A percentile compares a stretch with the other conserved stretches of the same genome.
These are phyloP conservation scores for Linum trigynum DNA, from an alignment of 345 rosid genomes.

Conservation along the genomic window DNA sequence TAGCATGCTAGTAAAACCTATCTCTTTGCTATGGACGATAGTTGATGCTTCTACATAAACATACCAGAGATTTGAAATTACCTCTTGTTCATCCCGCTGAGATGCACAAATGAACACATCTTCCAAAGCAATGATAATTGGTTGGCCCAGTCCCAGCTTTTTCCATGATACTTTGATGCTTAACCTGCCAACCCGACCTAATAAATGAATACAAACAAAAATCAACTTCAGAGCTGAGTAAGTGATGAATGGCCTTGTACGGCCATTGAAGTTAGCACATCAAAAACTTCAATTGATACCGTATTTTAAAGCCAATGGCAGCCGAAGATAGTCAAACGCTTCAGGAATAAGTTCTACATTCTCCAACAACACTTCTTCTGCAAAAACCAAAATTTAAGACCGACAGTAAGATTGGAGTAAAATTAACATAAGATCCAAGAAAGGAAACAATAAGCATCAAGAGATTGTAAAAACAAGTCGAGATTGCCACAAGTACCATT, in stretches of 20 bases:
- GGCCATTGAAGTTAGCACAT: neutral
- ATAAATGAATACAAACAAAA: neutral
- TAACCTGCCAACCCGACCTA: conserved; percentile 64
- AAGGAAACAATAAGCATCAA: neutral
- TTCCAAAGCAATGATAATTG: conserved; percentile 56
- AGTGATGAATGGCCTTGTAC: neutral
- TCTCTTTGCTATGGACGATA: neutral
- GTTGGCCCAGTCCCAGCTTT: conserved; percentile 55
- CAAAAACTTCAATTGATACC: conserved; percentile 24
- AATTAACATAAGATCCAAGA: neutral
- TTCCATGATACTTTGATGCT: conserved; percentile 82
- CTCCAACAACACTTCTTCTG: conserved; percentile 63
- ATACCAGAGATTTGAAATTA: conserved; percentile 6
- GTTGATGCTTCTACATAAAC: neutral
- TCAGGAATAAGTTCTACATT: conserved; percentile 73
- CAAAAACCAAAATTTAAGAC: neutral
- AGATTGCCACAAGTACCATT: conserved; percentile 15
- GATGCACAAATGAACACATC: conserved; percentile 65
- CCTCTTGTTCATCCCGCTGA: conserved; percentile 72
- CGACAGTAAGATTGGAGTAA: too few species aligned
- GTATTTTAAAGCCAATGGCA: conserved; percentile 71
- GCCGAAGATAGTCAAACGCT: conserved; percentile 82
- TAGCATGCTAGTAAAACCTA: neutral
- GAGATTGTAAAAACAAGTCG: neutral
- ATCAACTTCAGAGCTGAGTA: neutral